Evolutionary conservation across 768 basidiomycete genomes (phyloP), one percentile per base, ranked within the genome.

Genomic region (Tricholoma terreum): DNA sequence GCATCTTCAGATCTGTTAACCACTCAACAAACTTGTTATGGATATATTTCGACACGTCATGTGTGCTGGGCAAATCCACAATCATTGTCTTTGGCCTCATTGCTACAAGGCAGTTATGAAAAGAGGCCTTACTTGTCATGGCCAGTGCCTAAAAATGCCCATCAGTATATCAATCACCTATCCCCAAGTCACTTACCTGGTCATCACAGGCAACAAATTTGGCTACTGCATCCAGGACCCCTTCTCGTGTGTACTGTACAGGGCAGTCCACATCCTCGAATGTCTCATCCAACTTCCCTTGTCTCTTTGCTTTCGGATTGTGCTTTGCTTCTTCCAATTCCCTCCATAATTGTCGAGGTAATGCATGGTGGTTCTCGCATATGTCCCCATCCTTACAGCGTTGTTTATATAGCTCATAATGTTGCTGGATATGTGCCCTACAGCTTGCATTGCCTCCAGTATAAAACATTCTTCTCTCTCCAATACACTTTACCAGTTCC

Each of bases 11-110:
- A 3, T 21, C 19, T 38, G 24, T 36, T 51, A 58, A 15, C 7
- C 38, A 34, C 22, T 46, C 42, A 43, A 57, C 35, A 50, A 63
- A 63, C 36, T 62, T 14, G 40, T 65, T 65, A 34, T 63, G 62
- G 27, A 65, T 52, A 38, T 63, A 54, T 2, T 50, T 42, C 14
- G 54, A 61, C 9, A 63, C 59, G 38, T 61, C 56, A 40, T 63
- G 52, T 27, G 59, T 35, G 15, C 17, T 49, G 9, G 58, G 60
- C 22, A 51, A 21, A 46, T 61, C 45, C 7, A 27, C 11, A 31
- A 15, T n/a, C 15, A 43, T 19, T 54, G 60, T 22, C 19, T 54
- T 22, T n/a, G 50, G 58, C 11, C 40, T 35, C 57, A 58, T 58
- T 17, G 22, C 35, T 3, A 58, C 40, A 19, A 57, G 56, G 30